phyloP scores from a whole-genome alignment of 2,329 filamentous ascomycete species.

The Mollisia scopiformis region DNA sequence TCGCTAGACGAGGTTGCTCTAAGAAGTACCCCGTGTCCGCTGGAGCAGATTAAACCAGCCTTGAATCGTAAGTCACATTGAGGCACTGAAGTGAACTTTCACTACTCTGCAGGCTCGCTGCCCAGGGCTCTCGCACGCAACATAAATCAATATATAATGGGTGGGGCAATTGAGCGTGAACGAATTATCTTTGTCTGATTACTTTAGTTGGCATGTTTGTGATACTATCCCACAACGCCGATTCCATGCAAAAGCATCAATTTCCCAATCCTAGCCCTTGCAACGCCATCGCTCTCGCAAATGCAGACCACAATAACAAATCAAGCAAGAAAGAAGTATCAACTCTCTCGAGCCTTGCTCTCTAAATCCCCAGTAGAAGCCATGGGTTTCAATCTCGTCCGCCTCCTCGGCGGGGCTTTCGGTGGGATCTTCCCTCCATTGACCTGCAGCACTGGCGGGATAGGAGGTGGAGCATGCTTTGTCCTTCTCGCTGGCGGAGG shows the following conservation, averaged over 20 bases:
- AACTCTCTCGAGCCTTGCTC: background rate
- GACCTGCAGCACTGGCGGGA: constrained; percentile 26
- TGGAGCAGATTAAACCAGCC: no score
- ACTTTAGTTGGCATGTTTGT: background rate
- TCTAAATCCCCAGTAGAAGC: constrained; percentile 17
- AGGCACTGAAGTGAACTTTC: no score
- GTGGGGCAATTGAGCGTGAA: background rate
- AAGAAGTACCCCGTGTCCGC: no score
- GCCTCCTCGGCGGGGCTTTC: constrained; percentile 36
- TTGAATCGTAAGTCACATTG: no score
- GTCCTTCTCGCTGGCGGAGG: constrained; percentile 26
- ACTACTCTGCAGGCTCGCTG: no score
- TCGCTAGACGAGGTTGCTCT: no score
- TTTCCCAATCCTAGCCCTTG: background rate
- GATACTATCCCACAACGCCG: background rate
- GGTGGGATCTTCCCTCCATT: constrained; percentile 37
- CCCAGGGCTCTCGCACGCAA: no score
- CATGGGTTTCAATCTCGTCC: constrained; percentile 35
- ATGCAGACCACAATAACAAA: background rate
- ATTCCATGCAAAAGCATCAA: background rate
- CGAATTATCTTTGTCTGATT: background rate
- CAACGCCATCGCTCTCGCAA: constrained; percentile 15
- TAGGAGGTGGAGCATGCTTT: constrained; percentile 30
- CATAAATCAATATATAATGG: background rate
- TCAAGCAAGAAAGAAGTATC: background rate